Evolutionary conservation across 306 rosid genomes (phyloP).

Genomic region (Glycyrrhiza uralensis): DNA sequence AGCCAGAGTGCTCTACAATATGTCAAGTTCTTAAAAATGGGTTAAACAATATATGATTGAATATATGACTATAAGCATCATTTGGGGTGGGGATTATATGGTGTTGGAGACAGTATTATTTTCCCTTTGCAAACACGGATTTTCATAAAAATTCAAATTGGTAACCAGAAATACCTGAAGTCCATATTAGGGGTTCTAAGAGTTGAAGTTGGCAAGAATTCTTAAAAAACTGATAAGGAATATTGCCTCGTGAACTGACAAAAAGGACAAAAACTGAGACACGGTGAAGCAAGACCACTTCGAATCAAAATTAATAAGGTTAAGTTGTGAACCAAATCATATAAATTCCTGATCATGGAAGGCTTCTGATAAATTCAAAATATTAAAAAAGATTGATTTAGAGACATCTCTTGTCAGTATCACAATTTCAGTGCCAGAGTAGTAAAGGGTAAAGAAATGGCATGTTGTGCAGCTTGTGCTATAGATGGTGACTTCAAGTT

Average conservation of each 20-base stretch:
- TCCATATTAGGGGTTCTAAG: neutral
- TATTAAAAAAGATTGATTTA: neutral
- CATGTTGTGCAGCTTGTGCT: neutral
- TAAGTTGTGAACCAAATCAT: neutral
- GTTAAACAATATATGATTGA: neutral
- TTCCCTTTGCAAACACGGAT: neutral
- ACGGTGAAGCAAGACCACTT: neutral
- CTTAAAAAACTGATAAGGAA: neutral
- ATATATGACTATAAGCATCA: neutral
- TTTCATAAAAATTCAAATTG: neutral
- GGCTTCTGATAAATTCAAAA: neutral
- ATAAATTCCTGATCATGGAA: neutral
- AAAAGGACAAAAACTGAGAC: neutral
- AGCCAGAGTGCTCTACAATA: conserved; percentile 23
- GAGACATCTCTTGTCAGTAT: neutral
- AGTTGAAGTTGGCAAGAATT: neutral
- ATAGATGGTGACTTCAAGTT: neutral
- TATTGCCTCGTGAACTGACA: neutral
- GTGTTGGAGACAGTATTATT: neutral
- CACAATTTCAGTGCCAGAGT: neutral
- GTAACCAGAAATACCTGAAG: neutral
- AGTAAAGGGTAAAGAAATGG: neutral
- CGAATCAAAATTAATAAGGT: neutral
- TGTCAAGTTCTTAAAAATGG: neutral
- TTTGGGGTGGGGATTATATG: neutral